Base-by-base conservation (phyloP, 164 flowering plant species). In the Magnolia changhungtana region DNA sequence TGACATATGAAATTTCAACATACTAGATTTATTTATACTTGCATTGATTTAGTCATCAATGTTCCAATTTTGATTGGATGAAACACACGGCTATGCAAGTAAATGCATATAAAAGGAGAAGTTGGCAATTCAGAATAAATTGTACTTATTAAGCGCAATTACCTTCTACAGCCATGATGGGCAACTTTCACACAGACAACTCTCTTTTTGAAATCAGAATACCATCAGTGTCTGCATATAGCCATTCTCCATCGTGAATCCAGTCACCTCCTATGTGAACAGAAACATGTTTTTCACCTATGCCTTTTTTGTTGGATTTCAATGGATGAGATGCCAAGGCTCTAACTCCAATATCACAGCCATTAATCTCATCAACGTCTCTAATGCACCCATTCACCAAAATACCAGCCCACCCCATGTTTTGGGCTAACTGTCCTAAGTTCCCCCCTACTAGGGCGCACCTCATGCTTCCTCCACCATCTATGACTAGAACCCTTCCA, bases 381-480 rank as follows among this genome's bases (percentile, higher is more conserved):
- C 93, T 85, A 7, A 92, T 80, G 80, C 94, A 90, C 3, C 94
- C 95, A 72, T 92, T 88, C 8, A 92, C 91, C 7, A 92, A 83
- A 72, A 90, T 83, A 3, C 93, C 94, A 23, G 86, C 75, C 97
- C 97, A 92, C 20, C 93, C 90, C 80, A 77, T 88, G 72, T 85
- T 88, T 61, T 88, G 92, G 63, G 93, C 97, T 80, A 88, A 82
- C 24, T 82, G 89, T 24, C 84, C 92, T 69, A 91, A 80, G 72
- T 90, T 90, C 27, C 97, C 95, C 18, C 95, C 97, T 29, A 92
- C 78, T 50, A 92, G 50, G 6, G 97, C 95, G 77, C 95, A 90
- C 78, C 93, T 85, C 82, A 77, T 80, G 88, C 97, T 92, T 9
- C 90, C 94, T 11, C 91, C 93, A 18, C 94, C 94, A 69, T 90